These are phyloP conservation scores for Calocera cornea DNA, from an alignment of 768 basidiomycete genomes.

Conservation along the genomic window DNA sequence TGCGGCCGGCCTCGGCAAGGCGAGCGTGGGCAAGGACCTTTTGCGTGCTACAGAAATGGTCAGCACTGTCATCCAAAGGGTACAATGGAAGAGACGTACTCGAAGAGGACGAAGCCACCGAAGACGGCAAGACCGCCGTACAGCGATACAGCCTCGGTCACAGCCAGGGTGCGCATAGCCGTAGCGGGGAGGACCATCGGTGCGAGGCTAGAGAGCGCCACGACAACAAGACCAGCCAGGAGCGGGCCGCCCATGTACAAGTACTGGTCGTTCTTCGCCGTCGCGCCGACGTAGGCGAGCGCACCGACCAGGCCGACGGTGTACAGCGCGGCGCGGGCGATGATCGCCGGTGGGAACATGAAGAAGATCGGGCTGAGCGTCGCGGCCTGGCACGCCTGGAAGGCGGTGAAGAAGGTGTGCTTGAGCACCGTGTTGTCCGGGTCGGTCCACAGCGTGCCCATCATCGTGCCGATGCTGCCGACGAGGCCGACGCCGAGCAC, in stretches of 20 bases:
- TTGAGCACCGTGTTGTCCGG: slow-evolving; percentile 66
- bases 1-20: slow-evolving; percentile 50
- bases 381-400: slow-evolving; percentile 76
- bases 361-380: slow-evolving; percentile 84
- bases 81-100: slow-evolving; percentile 34
- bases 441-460: slow-evolving; percentile 63
- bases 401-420: slow-evolving; percentile 63
- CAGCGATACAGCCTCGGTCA: slow-evolving; percentile 63
- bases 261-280: slow-evolving; percentile 73
- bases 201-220: slow-evolving; percentile 73
- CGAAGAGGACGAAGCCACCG: slow-evolving; percentile 72
- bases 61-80: not conserved
- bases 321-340: slow-evolving; percentile 78
- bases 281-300: slow-evolving; percentile 77
- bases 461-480: slow-evolving; percentile 73
- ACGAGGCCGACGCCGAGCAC: slow-evolving; percentile 70
- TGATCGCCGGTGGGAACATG: slow-evolving; percentile 57
- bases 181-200: slow-evolving; percentile 73
- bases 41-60: slow-evolving; percentile 45
- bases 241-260: slow-evolving; percentile 78
- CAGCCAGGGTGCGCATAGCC: slow-evolving; percentile 58
- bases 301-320: slow-evolving; percentile 77
- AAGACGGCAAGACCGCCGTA: slow-evolving; percentile 87
- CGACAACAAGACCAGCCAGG: slow-evolving; percentile 76
- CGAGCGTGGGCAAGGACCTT: slow-evolving; percentile 70